Evolutionary conservation across 2,329 filamentous ascomycete genomes (phyloP).

Genomic region (Colletotrichum agaves): DNA sequence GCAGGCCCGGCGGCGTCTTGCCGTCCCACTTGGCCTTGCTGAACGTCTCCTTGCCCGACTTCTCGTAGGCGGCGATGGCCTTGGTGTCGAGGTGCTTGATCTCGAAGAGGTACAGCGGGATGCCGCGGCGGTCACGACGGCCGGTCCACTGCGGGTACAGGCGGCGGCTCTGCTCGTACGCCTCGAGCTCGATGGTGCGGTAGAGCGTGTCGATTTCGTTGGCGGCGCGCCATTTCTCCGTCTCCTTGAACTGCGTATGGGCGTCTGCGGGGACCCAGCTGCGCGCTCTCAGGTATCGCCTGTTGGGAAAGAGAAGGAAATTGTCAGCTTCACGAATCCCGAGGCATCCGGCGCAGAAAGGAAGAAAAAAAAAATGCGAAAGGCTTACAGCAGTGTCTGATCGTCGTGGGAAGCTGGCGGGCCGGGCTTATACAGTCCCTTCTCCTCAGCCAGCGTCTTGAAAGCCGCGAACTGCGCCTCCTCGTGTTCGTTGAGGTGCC

Average conservation of each 20-base stretch:
- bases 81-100: conserved; percentile 86
- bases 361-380: background rate
- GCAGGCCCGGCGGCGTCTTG: conserved; percentile 77
- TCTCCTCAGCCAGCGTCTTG: conserved; percentile 73
- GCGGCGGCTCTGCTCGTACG: conserved; percentile 82
- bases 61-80: conserved; percentile 82
- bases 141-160: conserved; percentile 98
- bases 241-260: conserved; percentile 85
- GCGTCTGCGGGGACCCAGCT: conserved; percentile 84
- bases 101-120: conserved; percentile 92
- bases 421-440: conserved; percentile 70
- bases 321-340: conserved; percentile 22
- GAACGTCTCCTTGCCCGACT: conserved; percentile 65
- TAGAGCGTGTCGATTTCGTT: conserved; percentile 85
- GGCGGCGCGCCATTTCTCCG: conserved; percentile 85
- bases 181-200: conserved; percentile 84
- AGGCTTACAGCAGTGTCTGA: conserved; percentile 73
- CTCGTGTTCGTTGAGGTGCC: conserved; percentile 78
- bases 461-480: conserved; percentile 75
- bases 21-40: conserved; percentile 72
- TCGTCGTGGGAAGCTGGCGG: conserved; percentile 76
- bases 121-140: conserved; percentile 87
- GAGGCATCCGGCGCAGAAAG: background rate
- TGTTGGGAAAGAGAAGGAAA: conserved; percentile 49
- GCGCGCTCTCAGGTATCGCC: conserved; percentile 86